These are phyloP conservation scores for Penicillium sp. DNA, from an alignment of 2,329 filamentous ascomycete genomes.

Conservation along the genomic window DNA sequence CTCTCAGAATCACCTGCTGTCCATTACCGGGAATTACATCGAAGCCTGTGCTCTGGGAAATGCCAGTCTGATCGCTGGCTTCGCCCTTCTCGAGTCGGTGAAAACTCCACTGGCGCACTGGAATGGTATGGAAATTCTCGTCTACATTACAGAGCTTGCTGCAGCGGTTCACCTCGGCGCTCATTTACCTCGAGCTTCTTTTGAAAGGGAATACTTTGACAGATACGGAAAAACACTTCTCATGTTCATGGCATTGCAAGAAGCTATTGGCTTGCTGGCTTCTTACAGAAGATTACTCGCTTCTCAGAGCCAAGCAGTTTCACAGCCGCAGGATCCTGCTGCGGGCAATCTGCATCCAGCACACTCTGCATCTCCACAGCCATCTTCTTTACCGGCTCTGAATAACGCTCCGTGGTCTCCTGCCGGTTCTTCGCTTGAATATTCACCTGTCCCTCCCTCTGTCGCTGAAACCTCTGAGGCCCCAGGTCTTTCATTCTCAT, in stretches of 20 bases:
- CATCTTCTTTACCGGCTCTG: conserved; percentile 1
- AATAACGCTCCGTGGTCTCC: conserved; percentile 11
- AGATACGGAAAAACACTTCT: conserved; percentile 35
- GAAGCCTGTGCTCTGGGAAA: conserved; percentile 35
- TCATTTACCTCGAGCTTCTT: conserved; percentile 26
- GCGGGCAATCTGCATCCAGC: conserved; percentile 4
- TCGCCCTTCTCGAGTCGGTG: conserved; percentile 34
- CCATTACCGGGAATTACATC: conserved; percentile 33
- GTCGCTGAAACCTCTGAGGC: conserved; percentile 19
- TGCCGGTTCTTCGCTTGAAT: conserved; percentile 10
- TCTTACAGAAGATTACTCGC: conserved; percentile 15
- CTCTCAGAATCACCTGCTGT: conserved; percentile 26
- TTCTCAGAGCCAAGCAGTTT: conserved; percentile 3
- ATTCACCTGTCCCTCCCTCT: conserved; percentile 12
- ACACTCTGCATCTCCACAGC: conserved; percentile 10
- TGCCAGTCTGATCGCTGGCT: conserved; percentile 36
- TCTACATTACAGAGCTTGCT: conserved; percentile 34
- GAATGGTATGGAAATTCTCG: conserved; percentile 36
- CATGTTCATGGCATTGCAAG: conserved; percentile 36
- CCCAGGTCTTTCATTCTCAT: conserved; percentile 28
- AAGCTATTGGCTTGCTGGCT: conserved; percentile 28
- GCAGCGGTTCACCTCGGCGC: conserved; percentile 35
- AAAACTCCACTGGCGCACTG: conserved; percentile 34
- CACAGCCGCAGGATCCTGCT: conserved; percentile 4
- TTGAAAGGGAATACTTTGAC: conserved; percentile 33